phyloP scores from a whole-genome alignment of 2,329 filamentous ascomycete species.

The Metarhizium guizhouense region DNA sequence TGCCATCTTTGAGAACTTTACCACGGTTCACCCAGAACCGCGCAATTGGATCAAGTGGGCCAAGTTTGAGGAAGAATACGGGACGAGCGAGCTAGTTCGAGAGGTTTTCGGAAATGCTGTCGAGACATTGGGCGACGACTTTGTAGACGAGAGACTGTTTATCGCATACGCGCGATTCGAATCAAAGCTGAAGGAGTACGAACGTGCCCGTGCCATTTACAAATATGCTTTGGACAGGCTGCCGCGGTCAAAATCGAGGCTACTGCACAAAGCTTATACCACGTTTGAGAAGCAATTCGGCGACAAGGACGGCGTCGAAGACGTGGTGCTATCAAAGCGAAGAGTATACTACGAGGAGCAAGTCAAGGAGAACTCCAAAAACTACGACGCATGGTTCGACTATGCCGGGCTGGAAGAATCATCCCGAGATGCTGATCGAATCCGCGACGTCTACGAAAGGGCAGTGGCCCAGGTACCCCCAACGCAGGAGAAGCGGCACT shows the following conservation, averaged over 20 bases:
- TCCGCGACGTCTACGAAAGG: slow-evolving; percentile 88
- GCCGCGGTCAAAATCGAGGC: slow-evolving; percentile 74
- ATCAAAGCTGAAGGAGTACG: slow-evolving; percentile 88
- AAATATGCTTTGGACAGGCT: slow-evolving; percentile 92
- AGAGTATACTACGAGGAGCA: slow-evolving; percentile 91
- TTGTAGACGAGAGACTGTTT: slow-evolving; percentile 93
- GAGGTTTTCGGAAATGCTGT: slow-evolving; percentile 87
- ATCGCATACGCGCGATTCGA: slow-evolving; percentile 94
- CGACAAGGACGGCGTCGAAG: slow-evolving; percentile 84
- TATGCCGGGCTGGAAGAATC: slow-evolving; percentile 85
- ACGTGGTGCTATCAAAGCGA: slow-evolving; percentile 90
- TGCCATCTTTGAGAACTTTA: slow-evolving; percentile 83
- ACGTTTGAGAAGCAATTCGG: slow-evolving; percentile 98
- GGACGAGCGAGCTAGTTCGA: slow-evolving; percentile 81
- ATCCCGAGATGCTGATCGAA: slow-evolving; percentile 70
- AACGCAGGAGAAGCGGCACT: slow-evolving; percentile 92
- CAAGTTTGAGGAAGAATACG: slow-evolving; percentile 91
- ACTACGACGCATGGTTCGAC: slow-evolving; percentile 97
- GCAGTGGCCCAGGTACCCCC: slow-evolving; percentile 93
- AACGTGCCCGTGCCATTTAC: slow-evolving; percentile 88
- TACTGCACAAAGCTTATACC: slow-evolving; percentile 87
- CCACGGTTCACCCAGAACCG: slow-evolving; percentile 85
- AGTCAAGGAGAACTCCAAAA: slow-evolving; percentile 86
- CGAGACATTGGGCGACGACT: slow-evolving; percentile 84
- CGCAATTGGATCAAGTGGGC: slow-evolving; percentile 99